Evolutionary conservation across 306 rosid species (phyloP).

Genomic region (Dalbergia cochinchinensis): DNA sequence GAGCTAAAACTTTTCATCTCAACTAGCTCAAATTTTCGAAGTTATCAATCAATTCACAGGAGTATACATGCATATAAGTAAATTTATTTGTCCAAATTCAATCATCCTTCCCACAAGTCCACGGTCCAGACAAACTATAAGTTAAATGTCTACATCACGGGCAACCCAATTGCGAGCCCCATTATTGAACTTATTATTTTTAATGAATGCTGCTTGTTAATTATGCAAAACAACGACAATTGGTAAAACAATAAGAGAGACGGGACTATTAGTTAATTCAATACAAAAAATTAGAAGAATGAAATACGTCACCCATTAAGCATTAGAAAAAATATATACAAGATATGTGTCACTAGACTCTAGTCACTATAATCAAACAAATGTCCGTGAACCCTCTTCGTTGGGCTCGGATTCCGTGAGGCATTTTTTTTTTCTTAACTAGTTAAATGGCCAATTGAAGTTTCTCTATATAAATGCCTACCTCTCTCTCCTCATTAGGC

Average conservation of each 20-base stretch:
- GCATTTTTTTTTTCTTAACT: constrained; percentile 28
- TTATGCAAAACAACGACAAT: constrained; percentile 35
- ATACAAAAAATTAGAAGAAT: not conserved
- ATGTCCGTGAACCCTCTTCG: constrained; percentile 45
- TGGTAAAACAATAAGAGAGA: constrained; percentile 25
- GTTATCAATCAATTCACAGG: not conserved
- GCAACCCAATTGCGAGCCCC: constrained; percentile 34
- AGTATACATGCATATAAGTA: not conserved
- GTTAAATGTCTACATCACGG: constrained; percentile 48
- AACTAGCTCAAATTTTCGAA: too few relatives aligned
- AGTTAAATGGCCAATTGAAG: constrained; percentile 11
- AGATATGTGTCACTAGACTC: not conserved
- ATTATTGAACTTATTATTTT: constrained; percentile 23
- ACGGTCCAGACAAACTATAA: constrained; percentile 32
- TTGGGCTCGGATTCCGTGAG: not conserved
- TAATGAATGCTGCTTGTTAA: not conserved
- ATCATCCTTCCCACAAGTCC: constrained; percentile 15
- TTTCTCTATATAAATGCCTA: constrained; percentile 24
- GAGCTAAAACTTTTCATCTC: too few relatives aligned
- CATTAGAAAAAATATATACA: not conserved
- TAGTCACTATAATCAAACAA: constrained; percentile 5
- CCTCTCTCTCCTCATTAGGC: not conserved
- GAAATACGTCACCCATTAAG: constrained; percentile 35
- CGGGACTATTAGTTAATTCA: not conserved
- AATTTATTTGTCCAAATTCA: constrained; percentile 11